Percentiles rank a stretch among this genome's conserved stretches.
phyloP scores from a whole-genome alignment of 2,329 filamentous ascomycete genomes.

The Sphaerostilbella broomeana region DNA sequence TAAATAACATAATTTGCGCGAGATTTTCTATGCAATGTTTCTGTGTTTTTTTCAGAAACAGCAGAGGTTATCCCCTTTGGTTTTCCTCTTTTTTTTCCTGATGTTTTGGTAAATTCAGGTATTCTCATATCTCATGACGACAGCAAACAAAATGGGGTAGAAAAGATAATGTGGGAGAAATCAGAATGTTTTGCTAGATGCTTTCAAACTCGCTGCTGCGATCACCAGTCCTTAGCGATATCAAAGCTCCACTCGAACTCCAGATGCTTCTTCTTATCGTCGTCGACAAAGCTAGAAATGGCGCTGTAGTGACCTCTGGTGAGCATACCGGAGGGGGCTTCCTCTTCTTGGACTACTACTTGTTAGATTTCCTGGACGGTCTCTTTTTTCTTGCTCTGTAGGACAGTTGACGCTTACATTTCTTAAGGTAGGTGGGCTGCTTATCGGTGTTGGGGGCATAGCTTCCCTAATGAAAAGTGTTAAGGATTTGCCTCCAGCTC shows the following conservation, averaged over 20 bases:
- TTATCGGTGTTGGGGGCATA: conserved; percentile 90
- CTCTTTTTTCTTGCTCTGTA: not conserved
- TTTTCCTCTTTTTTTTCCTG: conserved; percentile 2
- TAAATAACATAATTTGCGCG: no score
- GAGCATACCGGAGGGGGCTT: conserved; percentile 86
- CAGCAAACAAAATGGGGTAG: not conserved
- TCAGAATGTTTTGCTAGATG: conserved; percentile 1
- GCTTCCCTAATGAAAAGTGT: conserved; percentile 57
- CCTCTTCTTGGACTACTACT: conserved; percentile 91
- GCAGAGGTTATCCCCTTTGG: not conserved
- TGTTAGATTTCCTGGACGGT: conserved; percentile 12
- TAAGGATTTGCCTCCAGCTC: conserved; percentile 15
- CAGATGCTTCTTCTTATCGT: conserved; percentile 85
- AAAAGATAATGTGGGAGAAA: not conserved
- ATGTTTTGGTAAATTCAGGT: conserved; percentile 4
- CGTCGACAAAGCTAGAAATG: conserved; percentile 84
- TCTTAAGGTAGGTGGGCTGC: conserved; percentile 80
- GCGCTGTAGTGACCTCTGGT: conserved; percentile 87
- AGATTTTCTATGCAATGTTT: conserved; percentile 5
- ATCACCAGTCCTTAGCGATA: conserved; percentile 91
- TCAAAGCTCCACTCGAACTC: conserved; percentile 95
- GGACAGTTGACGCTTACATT: conserved; percentile 56
- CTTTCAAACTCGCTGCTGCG: not conserved
- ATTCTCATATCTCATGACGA: conserved; percentile 7
- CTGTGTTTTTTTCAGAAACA: conserved; percentile 1